Conservation (phyloP, 1,284 basidiomycete genomes). For the Ustilago shanxiensis region DNA sequence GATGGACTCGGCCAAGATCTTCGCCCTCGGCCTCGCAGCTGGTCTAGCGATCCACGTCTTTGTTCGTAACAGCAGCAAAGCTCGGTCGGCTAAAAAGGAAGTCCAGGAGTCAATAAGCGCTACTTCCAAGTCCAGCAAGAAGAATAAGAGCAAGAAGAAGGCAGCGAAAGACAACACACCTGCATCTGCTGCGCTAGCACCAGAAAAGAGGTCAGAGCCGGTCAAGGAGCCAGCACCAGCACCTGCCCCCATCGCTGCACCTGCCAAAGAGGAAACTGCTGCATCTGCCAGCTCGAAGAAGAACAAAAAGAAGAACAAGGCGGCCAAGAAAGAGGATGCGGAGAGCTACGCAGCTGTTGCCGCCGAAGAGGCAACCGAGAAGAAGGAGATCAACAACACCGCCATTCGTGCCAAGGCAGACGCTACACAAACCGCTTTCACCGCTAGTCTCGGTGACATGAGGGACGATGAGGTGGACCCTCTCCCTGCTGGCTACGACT, state of each 20-base stretch:
- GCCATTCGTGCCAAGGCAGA: conserved; percentile 28
- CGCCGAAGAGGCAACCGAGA: not conserved
- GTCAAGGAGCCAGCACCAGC: conserved; percentile 22
- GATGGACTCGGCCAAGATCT: conserved; percentile 55
- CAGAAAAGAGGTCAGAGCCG: conserved; percentile 2
- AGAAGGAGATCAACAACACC: conserved; percentile 20
- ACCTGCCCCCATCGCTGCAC: not conserved
- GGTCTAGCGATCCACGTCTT: conserved; percentile 40
- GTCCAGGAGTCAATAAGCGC: conserved; percentile 16
- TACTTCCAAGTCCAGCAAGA: conserved; percentile 10
- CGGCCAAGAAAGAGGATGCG: not conserved
- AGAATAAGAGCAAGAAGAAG: conserved; percentile 38
- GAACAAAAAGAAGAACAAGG: conserved; percentile 11
- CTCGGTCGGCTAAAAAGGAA: not conserved
- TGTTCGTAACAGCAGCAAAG: conserved; percentile 24
- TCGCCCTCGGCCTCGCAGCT: conserved; percentile 42
- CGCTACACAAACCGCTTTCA: conserved; percentile 29
- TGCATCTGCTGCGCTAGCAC: not conserved
- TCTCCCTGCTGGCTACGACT: conserved; percentile 27
- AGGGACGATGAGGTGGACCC: conserved; percentile 47
- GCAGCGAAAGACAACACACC: conserved; percentile 2
- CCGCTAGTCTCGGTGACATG: conserved; percentile 40
- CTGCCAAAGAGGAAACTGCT: conserved; percentile 19
- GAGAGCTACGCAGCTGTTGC: conserved; percentile 28
- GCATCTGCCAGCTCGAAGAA: conserved; percentile 13